Conservation (phyloP, 768 basidiomycete species). For the Mycena amicta region DNA sequence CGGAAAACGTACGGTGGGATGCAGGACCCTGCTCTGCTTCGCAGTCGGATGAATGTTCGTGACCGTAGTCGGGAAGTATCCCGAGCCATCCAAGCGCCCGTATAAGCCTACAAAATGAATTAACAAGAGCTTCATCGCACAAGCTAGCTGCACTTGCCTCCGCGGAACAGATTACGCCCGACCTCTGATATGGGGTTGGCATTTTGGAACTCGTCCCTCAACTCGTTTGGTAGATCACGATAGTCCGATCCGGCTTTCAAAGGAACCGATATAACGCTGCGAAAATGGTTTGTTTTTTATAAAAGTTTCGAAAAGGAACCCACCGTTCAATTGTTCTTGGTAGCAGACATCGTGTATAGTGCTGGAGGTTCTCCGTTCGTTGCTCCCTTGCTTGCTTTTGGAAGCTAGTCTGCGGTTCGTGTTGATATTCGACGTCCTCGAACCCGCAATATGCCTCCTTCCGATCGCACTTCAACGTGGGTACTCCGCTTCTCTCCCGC, state of each 20-base stretch:
- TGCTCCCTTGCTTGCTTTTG: constrained; percentile 51
- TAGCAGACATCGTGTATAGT: constrained; percentile 60
- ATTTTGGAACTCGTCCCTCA: constrained; percentile 61
- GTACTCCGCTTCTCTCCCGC: constrained; percentile 29
- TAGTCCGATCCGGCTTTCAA: constrained; percentile 64
- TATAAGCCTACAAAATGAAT: constrained; percentile 44
- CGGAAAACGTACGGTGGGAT: constrained; percentile 69
- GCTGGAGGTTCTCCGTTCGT: constrained; percentile 60
- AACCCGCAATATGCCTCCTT: constrained; percentile 39
- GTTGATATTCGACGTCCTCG: constrained; percentile 34
- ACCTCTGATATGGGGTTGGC: constrained; percentile 61
- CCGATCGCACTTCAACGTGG: constrained; percentile 40
- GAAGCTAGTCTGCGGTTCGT: constrained; percentile 40
- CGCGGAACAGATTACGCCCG: constrained; percentile 52
- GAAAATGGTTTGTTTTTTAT: too few relatives aligned
- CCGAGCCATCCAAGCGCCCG: constrained; percentile 58
- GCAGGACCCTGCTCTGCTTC: constrained; percentile 71
- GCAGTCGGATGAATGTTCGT: constrained; percentile 81
- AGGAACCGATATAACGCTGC: constrained; percentile 64
- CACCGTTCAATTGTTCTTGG: constrained; percentile 60
- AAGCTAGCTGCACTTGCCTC: constrained; percentile 49
- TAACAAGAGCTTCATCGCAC: too few relatives aligned
- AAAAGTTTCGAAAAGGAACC: constrained; percentile 21
- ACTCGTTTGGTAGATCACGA: constrained; percentile 43
- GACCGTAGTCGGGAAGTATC: constrained; percentile 72